Base-by-base conservation (phyloP, 2,329 filamentous ascomycete genomes). In the Penicillium sp. region DNA sequence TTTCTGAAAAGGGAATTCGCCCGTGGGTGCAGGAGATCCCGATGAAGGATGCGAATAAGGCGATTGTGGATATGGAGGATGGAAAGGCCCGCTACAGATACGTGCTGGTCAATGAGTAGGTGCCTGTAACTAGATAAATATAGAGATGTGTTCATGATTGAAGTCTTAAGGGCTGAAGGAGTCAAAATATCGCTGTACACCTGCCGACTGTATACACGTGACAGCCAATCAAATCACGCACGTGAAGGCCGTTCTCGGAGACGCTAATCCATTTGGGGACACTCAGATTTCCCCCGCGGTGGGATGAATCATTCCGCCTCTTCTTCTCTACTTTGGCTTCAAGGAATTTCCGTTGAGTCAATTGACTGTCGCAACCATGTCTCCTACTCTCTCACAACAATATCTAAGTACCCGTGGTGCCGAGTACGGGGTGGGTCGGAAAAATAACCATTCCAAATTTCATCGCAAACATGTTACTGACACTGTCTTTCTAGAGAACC, bases 401-500 rank as follows among this genome's bases (percentile, higher is more conserved):
- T 67, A 65, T 39, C 57, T 67, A 24, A 63, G 59, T 45, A 67
- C 65, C 37, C 60, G 65, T 21, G 65, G 65, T 55, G 63, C 52
- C 28, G 63, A 63, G 41, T 63, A 60, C 43, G 63, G 63, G 12
- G 65, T 67, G 53, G 39, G 61, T 58, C n/a, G 26, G 26, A 26
- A 32, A 46, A 48, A 45, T 31, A 48, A 50, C 34, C 22, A 10
- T 39, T 44, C 39, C 6, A 41, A 28, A 9, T 40, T 26, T 21
- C 12, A 26, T 47, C 26, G 21, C 24, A 40, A 19, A 44, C 12
- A 45, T 29, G 17, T n/a, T 33, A 40, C 53, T 60, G 43, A 59
- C 42, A 38, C 37, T 17, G 8, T 29, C 17, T 53, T 88, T 45
- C 95, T 96, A 68, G 90, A 96, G 71, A 44, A 31, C 28, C 28